A percentile compares a stretch with the other conserved stretches of the same genome.
Evolutionary conservation across 306 rosid genomes (phyloP).

Genomic region (Vigna unguiculata): DNA sequence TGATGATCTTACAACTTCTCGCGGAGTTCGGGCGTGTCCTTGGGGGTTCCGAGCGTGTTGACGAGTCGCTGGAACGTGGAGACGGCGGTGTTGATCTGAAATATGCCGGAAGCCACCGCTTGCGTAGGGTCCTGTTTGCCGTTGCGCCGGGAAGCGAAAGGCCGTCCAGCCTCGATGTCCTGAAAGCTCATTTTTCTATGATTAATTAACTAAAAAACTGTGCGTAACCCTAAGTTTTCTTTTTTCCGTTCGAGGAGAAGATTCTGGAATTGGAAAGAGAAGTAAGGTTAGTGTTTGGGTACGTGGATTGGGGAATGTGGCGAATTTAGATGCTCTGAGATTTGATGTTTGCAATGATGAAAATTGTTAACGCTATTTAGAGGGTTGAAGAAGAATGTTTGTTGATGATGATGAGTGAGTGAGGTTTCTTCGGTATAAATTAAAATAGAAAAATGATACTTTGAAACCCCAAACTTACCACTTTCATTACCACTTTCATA

Average conservation of each 20-base stretch:
- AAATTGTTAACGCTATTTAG: neutral
- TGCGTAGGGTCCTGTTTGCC: constrained; percentile 90
- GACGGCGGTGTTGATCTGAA: constrained; percentile 98
- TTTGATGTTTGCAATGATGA: neutral
- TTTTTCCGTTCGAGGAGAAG: neutral
- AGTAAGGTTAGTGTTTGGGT: constrained; percentile 32
- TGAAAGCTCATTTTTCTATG: constrained; percentile 76
- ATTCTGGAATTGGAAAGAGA: constrained; percentile 39
- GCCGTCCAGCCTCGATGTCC: constrained; percentile 83
- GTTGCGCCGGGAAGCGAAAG: constrained; percentile 67
- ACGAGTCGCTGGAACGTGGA: constrained; percentile 95
- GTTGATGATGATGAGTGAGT: neutral
- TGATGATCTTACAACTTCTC: constrained; percentile 81
- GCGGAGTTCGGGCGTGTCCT: constrained; percentile 93
- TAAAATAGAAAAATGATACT: too few relatives aligned
- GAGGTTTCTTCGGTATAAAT: neutral
- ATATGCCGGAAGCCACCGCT: constrained; percentile 93
- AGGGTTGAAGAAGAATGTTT: neutral
- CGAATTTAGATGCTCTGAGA: constrained; percentile 40
- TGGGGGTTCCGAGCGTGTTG: constrained; percentile 97
- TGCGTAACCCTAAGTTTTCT: constrained; percentile 45
- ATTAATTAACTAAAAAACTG: neutral
- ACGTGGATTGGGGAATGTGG: constrained; percentile 38
- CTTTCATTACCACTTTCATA: too few relatives aligned
- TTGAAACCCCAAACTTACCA: too few relatives aligned